A percentile compares a stretch with the other conserved stretches of the same genome.
phyloP scores from a whole-genome alignment of 1,284 basidiomycete species.

The Heterobasidion parviporum region DNA sequence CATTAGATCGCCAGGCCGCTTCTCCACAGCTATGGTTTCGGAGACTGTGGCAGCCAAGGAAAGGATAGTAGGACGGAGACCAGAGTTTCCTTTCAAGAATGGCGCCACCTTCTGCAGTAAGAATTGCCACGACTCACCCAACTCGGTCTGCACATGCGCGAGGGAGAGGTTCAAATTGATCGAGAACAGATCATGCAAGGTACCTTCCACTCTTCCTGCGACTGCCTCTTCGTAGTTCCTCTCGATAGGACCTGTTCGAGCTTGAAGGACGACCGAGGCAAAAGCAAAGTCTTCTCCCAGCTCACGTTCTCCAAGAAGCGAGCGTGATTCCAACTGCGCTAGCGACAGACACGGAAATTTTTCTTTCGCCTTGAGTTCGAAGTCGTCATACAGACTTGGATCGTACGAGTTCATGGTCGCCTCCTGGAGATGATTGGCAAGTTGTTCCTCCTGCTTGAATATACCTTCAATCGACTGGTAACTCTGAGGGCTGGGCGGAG shows the following conservation, averaged over 20 bases:
- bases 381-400: slow-evolving; percentile 55
- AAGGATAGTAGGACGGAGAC: slow-evolving; percentile 49
- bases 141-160: slow-evolving; percentile 67
- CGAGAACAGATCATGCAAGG: slow-evolving; percentile 47
- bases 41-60: slow-evolving; percentile 58
- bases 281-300: slow-evolving; percentile 81
- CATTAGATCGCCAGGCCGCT: slow-evolving; percentile 78
- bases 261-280: slow-evolving; percentile 41
- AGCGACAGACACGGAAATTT: slow-evolving; percentile 49
- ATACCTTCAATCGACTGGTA: slow-evolving; percentile 46
- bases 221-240: slow-evolving; percentile 24
- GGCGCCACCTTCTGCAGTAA: slow-evolving; percentile 60
- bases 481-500: slow-evolving; percentile 42
- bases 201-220: slow-evolving; percentile 32
- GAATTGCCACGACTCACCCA: slow-evolving; percentile 75
- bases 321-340: slow-evolving; percentile 57
- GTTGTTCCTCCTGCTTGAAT: slow-evolving; percentile 51
- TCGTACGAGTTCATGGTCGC: slow-evolving; percentile 64
- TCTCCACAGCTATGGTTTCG: slow-evolving; percentile 60
- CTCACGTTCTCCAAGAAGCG: slow-evolving; percentile 59
- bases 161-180: slow-evolving; percentile 84
- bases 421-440: slow-evolving; percentile 57
- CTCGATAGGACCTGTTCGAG: slow-evolving; percentile 44
- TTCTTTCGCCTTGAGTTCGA: slow-evolving; percentile 35
- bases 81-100: slow-evolving; percentile 51